Evolutionary conservation across 306 rosid species (phyloP).

Genomic region (Vigna unguiculata): DNA sequence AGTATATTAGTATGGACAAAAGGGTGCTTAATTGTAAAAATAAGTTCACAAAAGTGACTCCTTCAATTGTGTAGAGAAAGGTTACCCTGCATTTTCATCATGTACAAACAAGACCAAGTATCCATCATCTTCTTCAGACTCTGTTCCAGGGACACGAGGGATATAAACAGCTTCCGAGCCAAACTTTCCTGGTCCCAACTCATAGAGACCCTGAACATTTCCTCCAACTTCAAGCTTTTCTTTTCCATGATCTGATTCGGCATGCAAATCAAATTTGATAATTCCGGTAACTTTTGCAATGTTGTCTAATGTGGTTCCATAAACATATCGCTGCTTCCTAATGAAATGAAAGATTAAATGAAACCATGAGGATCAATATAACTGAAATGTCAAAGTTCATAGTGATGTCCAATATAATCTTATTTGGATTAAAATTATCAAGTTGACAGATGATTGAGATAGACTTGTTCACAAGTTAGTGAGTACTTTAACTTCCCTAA

Average conservation of each 20-base stretch:
- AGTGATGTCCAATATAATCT: too few species aligned
- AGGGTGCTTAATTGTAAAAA: neutral
- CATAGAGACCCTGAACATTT: slow-evolving; percentile 77
- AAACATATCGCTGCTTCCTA: slow-evolving; percentile 85
- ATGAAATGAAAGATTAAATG: slow-evolving; percentile 22
- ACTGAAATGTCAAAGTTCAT: too few species aligned
- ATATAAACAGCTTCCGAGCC: slow-evolving; percentile 93
- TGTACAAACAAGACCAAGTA: slow-evolving; percentile 85
- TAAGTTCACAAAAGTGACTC: slow-evolving; percentile 2
- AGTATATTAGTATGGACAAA: neutral
- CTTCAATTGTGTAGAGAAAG: slow-evolving; percentile 18
- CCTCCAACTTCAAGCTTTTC: slow-evolving; percentile 83
- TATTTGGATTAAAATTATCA: neutral
- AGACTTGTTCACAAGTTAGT: neutral
- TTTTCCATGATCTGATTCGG: slow-evolving; percentile 68
- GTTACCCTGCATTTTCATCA: slow-evolving; percentile 79
- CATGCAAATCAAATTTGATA: slow-evolving; percentile 85
- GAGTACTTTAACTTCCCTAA: slow-evolving; percentile 2
- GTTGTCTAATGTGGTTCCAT: slow-evolving; percentile 79
- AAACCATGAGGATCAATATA: neutral
- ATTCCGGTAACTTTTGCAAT: slow-evolving; percentile 77
- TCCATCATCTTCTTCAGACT: slow-evolving; percentile 96
- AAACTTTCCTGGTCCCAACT: slow-evolving; percentile 79
- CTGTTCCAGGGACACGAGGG: slow-evolving; percentile 68
- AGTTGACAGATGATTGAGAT: slow-evolving; percentile 1